A percentile compares a stretch with the other conserved stretches of the same genome.
Conservation (phyloP, 495 filamentous ascomycete genomes). For the Podospora sp. region DNA sequence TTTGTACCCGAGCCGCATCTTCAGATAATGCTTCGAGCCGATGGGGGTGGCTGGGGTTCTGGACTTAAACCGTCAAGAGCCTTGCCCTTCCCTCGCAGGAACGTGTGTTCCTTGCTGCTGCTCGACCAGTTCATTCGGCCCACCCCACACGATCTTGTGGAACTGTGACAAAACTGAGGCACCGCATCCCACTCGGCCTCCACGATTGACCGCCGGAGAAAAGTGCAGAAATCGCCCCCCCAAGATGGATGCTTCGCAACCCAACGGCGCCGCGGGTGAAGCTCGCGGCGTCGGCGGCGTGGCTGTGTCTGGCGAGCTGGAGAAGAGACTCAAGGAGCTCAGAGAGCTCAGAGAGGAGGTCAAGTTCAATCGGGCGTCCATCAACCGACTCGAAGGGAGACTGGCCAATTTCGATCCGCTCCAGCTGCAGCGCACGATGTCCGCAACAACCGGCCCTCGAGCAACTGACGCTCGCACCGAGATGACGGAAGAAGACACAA, state of each 20-base stretch:
- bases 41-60: neutral
- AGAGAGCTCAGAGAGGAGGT: slow-evolving; percentile 18
- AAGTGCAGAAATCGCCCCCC: neutral
- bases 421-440: neutral
- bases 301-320: neutral
- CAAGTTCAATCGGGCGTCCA: slow-evolving; percentile 18
- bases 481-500: slow-evolving; percentile 20
- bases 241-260: neutral
- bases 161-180: neutral
- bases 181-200: neutral
- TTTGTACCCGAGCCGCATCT: neutral
- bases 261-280: neutral
- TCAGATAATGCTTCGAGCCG: neutral
- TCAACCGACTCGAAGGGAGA: slow-evolving; percentile 1
- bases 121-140: neutral
- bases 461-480: slow-evolving; percentile 13
- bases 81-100: neutral
- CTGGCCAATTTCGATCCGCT: slow-evolving; percentile 9
- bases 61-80: neutral
- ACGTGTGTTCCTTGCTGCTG: neutral
- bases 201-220: neutral
- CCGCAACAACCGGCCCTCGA: neutral
- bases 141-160: neutral
- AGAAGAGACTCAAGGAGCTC: slow-evolving; percentile 6
- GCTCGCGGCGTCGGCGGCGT: neutral